Evolutionary conservation across 805 yeast species (phyloP), one percentile per base, ranked within the genome.

Genomic region (Spathaspora boniae): DNA sequence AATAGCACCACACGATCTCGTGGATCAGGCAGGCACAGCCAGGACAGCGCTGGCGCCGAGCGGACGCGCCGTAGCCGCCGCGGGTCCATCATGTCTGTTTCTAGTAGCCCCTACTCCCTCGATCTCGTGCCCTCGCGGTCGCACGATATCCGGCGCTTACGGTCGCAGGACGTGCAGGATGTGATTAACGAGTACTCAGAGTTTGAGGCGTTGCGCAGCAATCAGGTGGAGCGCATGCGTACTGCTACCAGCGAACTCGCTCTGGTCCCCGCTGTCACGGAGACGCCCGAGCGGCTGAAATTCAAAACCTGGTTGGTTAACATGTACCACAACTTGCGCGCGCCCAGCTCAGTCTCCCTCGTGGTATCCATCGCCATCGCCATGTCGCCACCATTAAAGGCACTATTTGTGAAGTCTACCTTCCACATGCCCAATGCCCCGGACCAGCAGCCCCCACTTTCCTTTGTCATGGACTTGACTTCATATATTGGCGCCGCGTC

Each of bases 301-400:
- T 23, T 29, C 9, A 28, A 46, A 14, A 31, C 34, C 9, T 31
- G 42, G 31, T 14, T 43, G 3, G 26, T 30, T 6, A 21, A 29
- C 16, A 32, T 65, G 27, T 32, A 58, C n/a, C 62, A 74, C 34
- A 83, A 81, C 53, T 76, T 81, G 38, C 46, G 64, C 20, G 70
- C 88, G 21, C 95, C 95, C 0, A 84, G 80, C 9, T 82, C 95
- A 0, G 43, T 84, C 4, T 68, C 88, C 0, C 70, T 87, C n/a
- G 63, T 89, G 5, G 33, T 80, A 0, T 71, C 91, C 1, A 61
- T 89, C 17, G 63, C 72, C 1, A 66, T 86, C 16, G 74, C 91
- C 4, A 80, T 91, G 84, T 70, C 91, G n/a, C 96, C 96, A 1
- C 91, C 96, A 74, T 62, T 84, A 2, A 78, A 81, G 42, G 82